A percentile compares a stretch with the other conserved stretches of the same genome.
Conservation (phyloP, 1,139 yeast species). For the Suhomyces ambrosiae region DNA sequence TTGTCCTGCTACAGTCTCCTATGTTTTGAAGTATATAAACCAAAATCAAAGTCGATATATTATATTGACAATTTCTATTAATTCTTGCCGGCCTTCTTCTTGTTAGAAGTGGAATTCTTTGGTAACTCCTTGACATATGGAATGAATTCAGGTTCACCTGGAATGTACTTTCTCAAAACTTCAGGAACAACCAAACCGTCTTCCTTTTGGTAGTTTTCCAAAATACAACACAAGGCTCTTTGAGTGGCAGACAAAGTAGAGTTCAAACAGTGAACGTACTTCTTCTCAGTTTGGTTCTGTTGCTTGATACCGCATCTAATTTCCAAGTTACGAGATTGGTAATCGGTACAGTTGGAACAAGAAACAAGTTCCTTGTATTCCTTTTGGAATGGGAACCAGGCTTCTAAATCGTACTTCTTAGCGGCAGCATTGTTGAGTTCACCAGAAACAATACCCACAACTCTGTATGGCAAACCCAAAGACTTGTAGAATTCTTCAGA, state of each 20-base stretch:
- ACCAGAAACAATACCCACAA: constrained; percentile 97
- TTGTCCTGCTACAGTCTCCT: not conserved
- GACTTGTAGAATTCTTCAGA: constrained; percentile 95
- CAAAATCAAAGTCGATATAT: no score
- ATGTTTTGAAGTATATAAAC: no score
- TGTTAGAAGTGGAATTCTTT: constrained; percentile 86
- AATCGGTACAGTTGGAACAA: constrained; percentile 98
- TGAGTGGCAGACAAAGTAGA: constrained; percentile 97
- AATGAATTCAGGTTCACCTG: constrained; percentile 96
- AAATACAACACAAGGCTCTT: constrained; percentile 94
- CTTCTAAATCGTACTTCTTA: constrained; percentile 97
- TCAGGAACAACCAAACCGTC: constrained; percentile 94
- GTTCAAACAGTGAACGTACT: constrained; percentile 97
- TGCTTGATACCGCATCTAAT: constrained; percentile 98
- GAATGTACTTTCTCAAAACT: constrained; percentile 92
- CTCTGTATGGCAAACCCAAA: constrained; percentile 91
- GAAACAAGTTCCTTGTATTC: constrained; percentile 98
- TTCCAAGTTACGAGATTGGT: constrained; percentile 97
- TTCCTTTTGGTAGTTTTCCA: constrained; percentile 97
- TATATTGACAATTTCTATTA: constrained; percentile 12
- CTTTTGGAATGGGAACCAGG: constrained; percentile 99
- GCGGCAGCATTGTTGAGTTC: constrained; percentile 99
- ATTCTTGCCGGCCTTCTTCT: constrained; percentile 48
- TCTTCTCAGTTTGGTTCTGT: constrained; percentile 93
- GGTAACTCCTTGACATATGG: constrained; percentile 91